Evolutionary conservation across 2,329 filamentous ascomycete genomes (phyloP), one percentile per base, ranked within the genome.

Genomic region (Samsoniella hepiali): DNA sequence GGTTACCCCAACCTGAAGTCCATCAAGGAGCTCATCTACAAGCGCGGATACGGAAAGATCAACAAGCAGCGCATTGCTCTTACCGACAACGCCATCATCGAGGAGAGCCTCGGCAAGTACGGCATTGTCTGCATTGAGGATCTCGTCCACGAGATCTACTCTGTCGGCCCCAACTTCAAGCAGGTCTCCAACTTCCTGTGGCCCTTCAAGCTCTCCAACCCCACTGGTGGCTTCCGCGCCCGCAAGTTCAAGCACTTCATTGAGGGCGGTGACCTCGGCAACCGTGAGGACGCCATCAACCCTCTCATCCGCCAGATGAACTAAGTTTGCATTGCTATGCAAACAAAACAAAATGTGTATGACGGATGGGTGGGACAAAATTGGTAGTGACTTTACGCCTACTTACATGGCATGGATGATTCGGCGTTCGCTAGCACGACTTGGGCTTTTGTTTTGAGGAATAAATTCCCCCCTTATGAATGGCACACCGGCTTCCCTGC

Each of bases 161-260:
- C 93, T 65, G 95, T 98, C 71, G 94, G 95, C 78, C 94, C 94
- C 85, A 98, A 98, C 89, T 96, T 95, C 91, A 98, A 97, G 90
- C 93, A 97, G 85, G 93, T 91, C 75, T 88, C 89, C 84, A 99
- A 98, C 90, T 98, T 98, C 89, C 84, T 98, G 72, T 99, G 95
- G 95, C 95, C 95, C 78, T 99, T 99, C 89, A 98, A 99, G 91
- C 91, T 99, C 72, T 93, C 88, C 88, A 97, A 96, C 88, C 95
- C 95, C 77, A 98, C 84, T 73, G 95, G 95, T 79, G 94, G 95
- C 70, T 99, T 98, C 92, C 90, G 90, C 73, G 82, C 90, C 74
- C 87, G 95, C 83, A 99, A 98, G 87, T 98, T 98, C 89, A 95
- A 93, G 86, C 93, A 98, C 86, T 98, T 91, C 84, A 91, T 98